Evolutionary conservation across 2,329 filamentous ascomycete genomes (phyloP).

Genomic region (Huntiella decipiens): DNA sequence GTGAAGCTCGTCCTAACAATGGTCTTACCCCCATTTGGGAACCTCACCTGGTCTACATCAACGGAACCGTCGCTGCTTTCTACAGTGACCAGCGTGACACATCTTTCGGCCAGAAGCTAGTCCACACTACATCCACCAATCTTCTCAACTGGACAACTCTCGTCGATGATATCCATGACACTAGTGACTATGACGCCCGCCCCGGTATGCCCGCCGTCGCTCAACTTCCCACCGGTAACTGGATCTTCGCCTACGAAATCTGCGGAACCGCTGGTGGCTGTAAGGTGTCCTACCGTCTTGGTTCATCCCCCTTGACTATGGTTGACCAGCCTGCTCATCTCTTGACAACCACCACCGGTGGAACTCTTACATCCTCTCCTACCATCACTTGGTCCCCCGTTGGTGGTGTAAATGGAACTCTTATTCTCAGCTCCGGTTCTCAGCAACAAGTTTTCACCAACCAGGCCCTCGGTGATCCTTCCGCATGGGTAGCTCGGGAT

Average conservation of each 20-base stretch:
- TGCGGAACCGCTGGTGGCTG: slow-evolving; percentile 27
- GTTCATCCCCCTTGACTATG: slow-evolving; percentile 19
- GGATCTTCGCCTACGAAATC: slow-evolving; percentile 47
- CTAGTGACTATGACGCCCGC: slow-evolving; percentile 33
- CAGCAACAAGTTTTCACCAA: slow-evolving; percentile 24
- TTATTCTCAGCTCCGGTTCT: slow-evolving; percentile 22
- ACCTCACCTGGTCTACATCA: slow-evolving; percentile 42
- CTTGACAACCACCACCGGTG: slow-evolving; percentile 18
- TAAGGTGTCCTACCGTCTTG: slow-evolving; percentile 27
- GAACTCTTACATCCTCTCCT: slow-evolving; percentile 19
- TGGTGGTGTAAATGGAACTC: slow-evolving; percentile 26
- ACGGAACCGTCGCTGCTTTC: slow-evolving; percentile 43
- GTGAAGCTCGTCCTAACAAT: slow-evolving; percentile 42
- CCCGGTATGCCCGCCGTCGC: slow-evolving; percentile 50
- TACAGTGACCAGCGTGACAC: slow-evolving; percentile 54
- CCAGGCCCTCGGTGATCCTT: slow-evolving; percentile 20
- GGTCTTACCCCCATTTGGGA: slow-evolving; percentile 55
- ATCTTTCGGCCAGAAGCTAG: slow-evolving; percentile 47
- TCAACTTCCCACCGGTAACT: slow-evolving; percentile 37
- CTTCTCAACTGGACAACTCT: slow-evolving; percentile 38
- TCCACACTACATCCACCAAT: slow-evolving; percentile 42
- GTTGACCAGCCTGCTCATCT: slow-evolving; percentile 19
- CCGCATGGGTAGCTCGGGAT: slow-evolving; percentile 20
- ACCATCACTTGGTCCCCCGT: slow-evolving; percentile 26
- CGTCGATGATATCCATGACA: slow-evolving; percentile 43